Percentiles rank a stretch among this genome's conserved stretches.
These are phyloP conservation scores for Porphyra umbilicalis DNA, from an alignment of 31 red algal species.

Conservation along the genomic window DNA sequence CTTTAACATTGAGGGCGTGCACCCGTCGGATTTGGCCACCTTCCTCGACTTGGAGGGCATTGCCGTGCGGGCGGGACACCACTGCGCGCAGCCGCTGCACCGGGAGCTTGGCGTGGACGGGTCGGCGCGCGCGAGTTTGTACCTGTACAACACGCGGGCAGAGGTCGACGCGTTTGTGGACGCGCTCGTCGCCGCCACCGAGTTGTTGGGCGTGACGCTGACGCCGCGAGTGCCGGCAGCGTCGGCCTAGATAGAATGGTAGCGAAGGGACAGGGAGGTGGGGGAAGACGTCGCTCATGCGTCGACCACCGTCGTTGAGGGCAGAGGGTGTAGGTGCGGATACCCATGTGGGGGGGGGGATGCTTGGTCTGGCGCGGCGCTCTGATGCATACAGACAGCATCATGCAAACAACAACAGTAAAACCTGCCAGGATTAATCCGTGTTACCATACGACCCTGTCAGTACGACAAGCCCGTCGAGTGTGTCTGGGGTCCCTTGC, in stretches of 20 bases:
- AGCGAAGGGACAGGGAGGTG: too few species aligned
- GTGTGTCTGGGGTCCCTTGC: too few species aligned
- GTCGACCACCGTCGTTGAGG: too few species aligned
- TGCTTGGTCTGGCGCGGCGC: too few species aligned
- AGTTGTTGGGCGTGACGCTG: constrained; percentile 53
- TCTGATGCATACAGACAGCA: too few species aligned
- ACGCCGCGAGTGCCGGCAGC: constrained; percentile 5
- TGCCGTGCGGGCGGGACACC: constrained; percentile 91
- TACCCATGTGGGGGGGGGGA: too few species aligned
- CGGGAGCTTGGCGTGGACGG: constrained; percentile 38
- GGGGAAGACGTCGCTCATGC: too few species aligned
- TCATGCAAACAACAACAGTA: too few species aligned
- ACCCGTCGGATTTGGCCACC: constrained; percentile 72
- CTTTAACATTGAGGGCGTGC: constrained; percentile 74
- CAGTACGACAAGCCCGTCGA: too few species aligned
- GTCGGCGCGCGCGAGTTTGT: constrained; percentile 69
- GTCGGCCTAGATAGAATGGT: background rate
- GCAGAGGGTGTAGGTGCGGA: too few species aligned
- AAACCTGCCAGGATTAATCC: too few species aligned
- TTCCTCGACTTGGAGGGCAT: constrained; percentile 88
- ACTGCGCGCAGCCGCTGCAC: constrained; percentile 89
- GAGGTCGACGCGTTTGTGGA: constrained; percentile 91
- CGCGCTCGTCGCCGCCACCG: constrained; percentile 49
- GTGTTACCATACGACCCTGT: too few species aligned
- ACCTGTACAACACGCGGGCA: constrained; percentile 83